These are phyloP conservation scores for Yamagishiella unicocca DNA, from an alignment of 139 green algal genomes.

Conservation along the genomic window DNA sequence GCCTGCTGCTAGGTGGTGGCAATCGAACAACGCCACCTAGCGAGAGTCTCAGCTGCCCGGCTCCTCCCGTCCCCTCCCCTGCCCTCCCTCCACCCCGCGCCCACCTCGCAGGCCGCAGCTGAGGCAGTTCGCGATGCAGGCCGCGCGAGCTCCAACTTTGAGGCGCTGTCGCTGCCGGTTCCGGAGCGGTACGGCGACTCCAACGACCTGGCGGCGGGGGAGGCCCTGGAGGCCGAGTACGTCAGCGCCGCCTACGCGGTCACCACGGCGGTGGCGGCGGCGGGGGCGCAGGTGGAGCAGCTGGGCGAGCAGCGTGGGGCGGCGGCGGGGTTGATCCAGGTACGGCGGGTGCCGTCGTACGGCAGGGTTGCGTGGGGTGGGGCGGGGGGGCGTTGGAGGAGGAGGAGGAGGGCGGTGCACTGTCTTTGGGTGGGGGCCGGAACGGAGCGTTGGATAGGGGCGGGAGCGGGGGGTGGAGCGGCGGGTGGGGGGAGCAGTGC, in stretches of 20 bases:
- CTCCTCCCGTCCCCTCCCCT: not conserved
- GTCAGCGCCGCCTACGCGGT: slow-evolving; percentile 32
- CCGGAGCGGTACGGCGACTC: not conserved
- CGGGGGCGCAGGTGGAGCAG: not conserved
- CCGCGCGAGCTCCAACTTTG: not conserved
- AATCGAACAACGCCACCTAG: too few species aligned
- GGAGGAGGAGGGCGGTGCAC: not conserved
- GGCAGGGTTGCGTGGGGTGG: too few species aligned
- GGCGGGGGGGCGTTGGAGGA: not conserved
- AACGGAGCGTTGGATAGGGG: too few species aligned
- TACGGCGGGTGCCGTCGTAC: too few species aligned
- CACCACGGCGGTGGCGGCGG: slow-evolving; percentile 11
- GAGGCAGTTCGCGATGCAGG: not conserved
- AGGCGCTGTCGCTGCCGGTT: not conserved
- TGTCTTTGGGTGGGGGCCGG: too few species aligned
- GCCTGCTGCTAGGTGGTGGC: too few species aligned
- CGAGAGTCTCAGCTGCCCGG: not conserved
- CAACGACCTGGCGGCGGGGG: not conserved
- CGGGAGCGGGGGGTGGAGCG: too few species aligned
- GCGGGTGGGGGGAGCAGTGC: too few species aligned
- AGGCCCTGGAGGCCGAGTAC: slow-evolving; percentile 36
- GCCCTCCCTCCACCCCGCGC: not conserved
- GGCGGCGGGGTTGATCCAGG: not conserved
- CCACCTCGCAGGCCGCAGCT: slow-evolving; percentile 2
- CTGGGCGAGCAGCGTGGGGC: not conserved